A percentile compares a stretch with the other conserved stretches of the same genome.
phyloP scores from a whole-genome alignment of 176 grass and related monocot genomes.

The maize (Zea mays) region Zm-B73-REFERENCE-NAM-5.0 NC_050100.1:175093501-175094000 shows the following conservation, averaged over 20 bases:
- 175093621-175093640: not conserved
- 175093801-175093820: constrained; percentile 50
- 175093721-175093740: constrained; percentile 60
- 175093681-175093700: not conserved
- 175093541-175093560: constrained; percentile 1
- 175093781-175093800: constrained; percentile 92
- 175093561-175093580: not conserved
- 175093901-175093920: constrained; percentile 16
- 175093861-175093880: not conserved
- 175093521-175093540: constrained; percentile 16
- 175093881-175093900: not conserved
- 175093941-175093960: not conserved
- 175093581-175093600: not conserved
- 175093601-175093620: not conserved
- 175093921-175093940: not conserved
- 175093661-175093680: constrained; percentile 8
- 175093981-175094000: constrained; percentile 6
- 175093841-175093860: constrained; percentile 12
- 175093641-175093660: constrained; percentile 8
- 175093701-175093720: constrained; percentile 51
- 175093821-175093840: not conserved
- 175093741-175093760: constrained; percentile 45
- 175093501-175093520: not conserved
- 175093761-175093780: constrained; percentile 68
- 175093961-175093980: not conserved